A percentile compares a stretch with the other conserved stretches of the same genome.
Conservation (phyloP, 805 yeast genomes). For the Cyberlindnera subsufficiens region DNA sequence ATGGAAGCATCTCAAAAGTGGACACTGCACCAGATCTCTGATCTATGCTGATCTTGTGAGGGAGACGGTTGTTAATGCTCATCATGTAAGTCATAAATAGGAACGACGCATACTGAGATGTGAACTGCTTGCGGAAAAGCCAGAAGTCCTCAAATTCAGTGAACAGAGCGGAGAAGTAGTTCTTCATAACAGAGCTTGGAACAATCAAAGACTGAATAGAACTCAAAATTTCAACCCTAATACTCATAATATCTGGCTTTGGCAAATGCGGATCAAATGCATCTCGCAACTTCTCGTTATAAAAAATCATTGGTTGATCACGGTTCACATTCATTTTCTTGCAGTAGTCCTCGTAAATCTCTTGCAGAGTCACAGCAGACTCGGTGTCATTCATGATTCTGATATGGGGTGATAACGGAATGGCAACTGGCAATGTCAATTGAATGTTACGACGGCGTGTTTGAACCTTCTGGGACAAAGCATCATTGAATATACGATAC, state of each 20-base stretch:
- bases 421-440: constrained; percentile 84
- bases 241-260: constrained; percentile 83
- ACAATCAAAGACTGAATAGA: constrained; percentile 85
- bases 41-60: constrained; percentile 85
- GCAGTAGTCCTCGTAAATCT: constrained; percentile 85
- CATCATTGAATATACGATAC: constrained; percentile 82
- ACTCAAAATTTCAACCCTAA: constrained; percentile 84
- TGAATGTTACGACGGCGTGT: constrained; percentile 79
- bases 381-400: constrained; percentile 81
- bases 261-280: constrained; percentile 93
- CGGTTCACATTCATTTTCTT: constrained; percentile 63
- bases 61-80: constrained; percentile 89
- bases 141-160: constrained; percentile 89
- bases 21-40: constrained; percentile 81
- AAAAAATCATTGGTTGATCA: constrained; percentile 86
- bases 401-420: constrained; percentile 92
- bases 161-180: constrained; percentile 66
- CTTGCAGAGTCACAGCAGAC: constrained; percentile 69
- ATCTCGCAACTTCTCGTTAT: constrained; percentile 78
- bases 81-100: constrained; percentile 90
- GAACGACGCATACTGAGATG: constrained; percentile 91
- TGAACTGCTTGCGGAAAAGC: constrained; percentile 92
- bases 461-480: constrained; percentile 75
- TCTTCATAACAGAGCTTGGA: constrained; percentile 77
- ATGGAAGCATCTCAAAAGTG: constrained; percentile 94